Evolutionary conservation across 176 grass and related monocot genomes (phyloP), one percentile per base, ranked within the genome.

Genomic region (Cenchrus purpureus): DNA sequence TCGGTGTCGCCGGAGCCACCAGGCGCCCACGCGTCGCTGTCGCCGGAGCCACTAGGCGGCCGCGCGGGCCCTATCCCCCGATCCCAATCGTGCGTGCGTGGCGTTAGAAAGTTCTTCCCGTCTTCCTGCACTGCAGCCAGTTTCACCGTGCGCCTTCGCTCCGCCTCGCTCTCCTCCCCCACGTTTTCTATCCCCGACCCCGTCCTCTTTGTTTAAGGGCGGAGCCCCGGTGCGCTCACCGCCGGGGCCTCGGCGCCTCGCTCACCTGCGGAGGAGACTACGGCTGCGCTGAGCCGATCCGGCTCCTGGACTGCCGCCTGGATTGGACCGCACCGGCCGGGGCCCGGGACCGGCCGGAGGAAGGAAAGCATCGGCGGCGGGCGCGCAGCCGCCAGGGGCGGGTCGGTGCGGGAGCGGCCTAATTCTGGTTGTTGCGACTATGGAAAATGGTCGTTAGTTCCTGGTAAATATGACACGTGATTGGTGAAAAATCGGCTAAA

Each of bases 101-200:
- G 16, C 34, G 67, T 67, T 34, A 50, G 85, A 91, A 91, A 28
- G 80, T 91, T 91, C 85, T 74, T 6, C 68, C 7, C 52, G 15
- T 55, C 89, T 87, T 82, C 66, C 16, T 22, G 19, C 60, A 2
- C 1, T 34, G 31, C 12, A 2, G 25, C n/a, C 48, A 17, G 4
- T 25, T 12, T 66, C 83, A 32, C 48, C 48, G 71, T 10, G 15
- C 34, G 14, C 22, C 68, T 81, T 61, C 70, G 6, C 67, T 79
- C 43, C 56, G 15, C 65, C 65, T 11, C 72, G 16, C 12, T 13
- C 82, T 6, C n/a, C 15, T 15, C 50, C 73, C 73, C 22, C 58
- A 49, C 68, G 77, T 86, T 80, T 79, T 58, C 78, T 20, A 5
- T 4, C 13, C 10, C 22, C n/a, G 45, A 34, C 34, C 31, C 20